Evolutionary conservation across 2,329 filamentous ascomycete genomes (phyloP).

Genomic region (Orbilia brochopaga): DNA sequence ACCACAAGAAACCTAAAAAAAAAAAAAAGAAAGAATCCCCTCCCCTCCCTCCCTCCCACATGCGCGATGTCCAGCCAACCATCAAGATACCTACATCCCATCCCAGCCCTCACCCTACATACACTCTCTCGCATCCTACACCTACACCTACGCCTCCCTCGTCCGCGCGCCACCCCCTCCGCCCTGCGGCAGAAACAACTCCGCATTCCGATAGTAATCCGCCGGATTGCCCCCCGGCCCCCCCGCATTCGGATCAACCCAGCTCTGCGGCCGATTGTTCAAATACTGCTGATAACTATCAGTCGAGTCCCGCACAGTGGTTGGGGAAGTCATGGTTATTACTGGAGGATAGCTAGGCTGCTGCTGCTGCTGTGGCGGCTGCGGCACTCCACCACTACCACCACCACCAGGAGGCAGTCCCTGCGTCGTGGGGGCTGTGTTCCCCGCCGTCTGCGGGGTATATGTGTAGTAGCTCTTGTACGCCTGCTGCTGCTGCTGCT

Average conservation of each 20-base stretch:
- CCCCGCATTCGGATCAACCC: constrained; percentile 48
- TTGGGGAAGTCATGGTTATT: constrained; percentile 51
- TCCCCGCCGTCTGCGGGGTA: constrained; percentile 20
- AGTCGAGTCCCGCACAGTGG: constrained; percentile 44
- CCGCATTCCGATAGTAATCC: constrained; percentile 54
- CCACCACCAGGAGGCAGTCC: constrained; percentile 14
- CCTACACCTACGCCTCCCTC: constrained; percentile 28
- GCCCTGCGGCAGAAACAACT: constrained; percentile 54
- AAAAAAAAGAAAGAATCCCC: too few relatives aligned
- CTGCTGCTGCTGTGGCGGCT: constrained; percentile 33
- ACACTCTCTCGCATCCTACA: neutral
- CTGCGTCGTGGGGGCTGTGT: constrained; percentile 15
- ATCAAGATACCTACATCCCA: constrained; percentile 6
- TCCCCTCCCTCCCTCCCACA: neutral
- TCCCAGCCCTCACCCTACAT: neutral
- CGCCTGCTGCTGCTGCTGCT: constrained; percentile 18
- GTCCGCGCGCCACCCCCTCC: constrained; percentile 35
- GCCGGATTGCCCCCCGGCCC: constrained; percentile 49
- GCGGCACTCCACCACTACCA: constrained; percentile 26
- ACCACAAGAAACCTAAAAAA: too few relatives aligned
- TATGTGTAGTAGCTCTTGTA: constrained; percentile 39
- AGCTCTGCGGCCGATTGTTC: constrained; percentile 52
- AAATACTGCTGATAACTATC: constrained; percentile 53
- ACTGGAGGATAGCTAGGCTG: constrained; percentile 46
- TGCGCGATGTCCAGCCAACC: neutral